phyloP scores from a whole-genome alignment of 495 filamentous ascomycete species.

The Cercophora newfieldiana region DNA sequence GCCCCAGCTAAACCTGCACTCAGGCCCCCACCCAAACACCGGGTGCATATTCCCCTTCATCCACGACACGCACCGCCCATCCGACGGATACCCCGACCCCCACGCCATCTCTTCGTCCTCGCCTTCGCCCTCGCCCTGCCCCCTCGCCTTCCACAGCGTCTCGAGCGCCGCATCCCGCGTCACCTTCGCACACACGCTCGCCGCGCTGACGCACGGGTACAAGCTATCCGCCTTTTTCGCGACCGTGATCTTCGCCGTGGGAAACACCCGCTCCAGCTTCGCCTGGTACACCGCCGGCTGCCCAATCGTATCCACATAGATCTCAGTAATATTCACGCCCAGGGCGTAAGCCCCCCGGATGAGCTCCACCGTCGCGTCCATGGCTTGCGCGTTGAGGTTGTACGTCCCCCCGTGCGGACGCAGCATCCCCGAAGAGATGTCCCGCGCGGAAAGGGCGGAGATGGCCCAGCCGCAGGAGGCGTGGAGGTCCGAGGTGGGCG shows the following conservation, averaged over 20 bases:
- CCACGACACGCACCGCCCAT: constrained; percentile 79
- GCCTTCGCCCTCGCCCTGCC: constrained; percentile 10
- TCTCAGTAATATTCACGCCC: constrained; percentile 78
- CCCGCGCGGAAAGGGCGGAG: constrained; percentile 76
- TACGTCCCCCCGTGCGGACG: constrained; percentile 61
- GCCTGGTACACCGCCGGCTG: constrained; percentile 77
- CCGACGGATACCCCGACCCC: constrained; percentile 93
- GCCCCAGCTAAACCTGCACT: constrained; percentile 93
- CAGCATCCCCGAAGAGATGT: constrained; percentile 82
- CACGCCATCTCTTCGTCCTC: constrained; percentile 49
- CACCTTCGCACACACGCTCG: constrained; percentile 92
- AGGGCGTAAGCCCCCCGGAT: constrained; percentile 71
- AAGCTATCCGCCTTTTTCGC: constrained; percentile 94
- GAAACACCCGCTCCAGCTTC: constrained; percentile 82
- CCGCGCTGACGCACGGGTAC: constrained; percentile 91
- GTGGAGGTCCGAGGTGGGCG: constrained; percentile 61
- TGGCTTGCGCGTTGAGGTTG: constrained; percentile 96
- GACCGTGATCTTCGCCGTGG: constrained; percentile 76
- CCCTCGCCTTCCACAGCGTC: constrained; percentile 40
- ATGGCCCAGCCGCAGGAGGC: constrained; percentile 78
- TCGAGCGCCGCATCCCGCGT: constrained; percentile 89
- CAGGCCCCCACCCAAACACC: constrained; percentile 91
- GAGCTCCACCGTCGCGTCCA: constrained; percentile 89
- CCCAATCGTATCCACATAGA: constrained; percentile 96
- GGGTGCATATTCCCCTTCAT: constrained; percentile 83